Conservation (phyloP, 179 eudicot genomes). For the Beta lomatogona region DNA sequence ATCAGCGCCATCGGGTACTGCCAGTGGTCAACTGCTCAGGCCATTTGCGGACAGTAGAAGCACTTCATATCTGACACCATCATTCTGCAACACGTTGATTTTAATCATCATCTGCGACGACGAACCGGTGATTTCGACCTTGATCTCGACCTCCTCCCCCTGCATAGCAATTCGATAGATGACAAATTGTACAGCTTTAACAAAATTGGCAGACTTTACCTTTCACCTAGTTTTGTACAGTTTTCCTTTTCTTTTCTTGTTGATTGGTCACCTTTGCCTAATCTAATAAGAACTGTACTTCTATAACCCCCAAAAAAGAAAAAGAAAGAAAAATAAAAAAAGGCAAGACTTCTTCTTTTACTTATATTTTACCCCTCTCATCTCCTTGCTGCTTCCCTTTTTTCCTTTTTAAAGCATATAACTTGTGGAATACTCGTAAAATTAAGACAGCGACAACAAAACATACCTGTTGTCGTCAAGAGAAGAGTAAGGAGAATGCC, state of each 20-base stretch:
- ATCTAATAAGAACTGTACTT: not conserved
- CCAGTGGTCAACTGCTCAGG: not conserved
- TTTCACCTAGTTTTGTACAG: not conserved
- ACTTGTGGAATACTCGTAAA: constrained; percentile 14
- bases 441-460: constrained; percentile 20
- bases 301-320: not conserved
- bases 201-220: not conserved
- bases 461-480: constrained; percentile 73
- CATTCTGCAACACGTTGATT: not conserved
- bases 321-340: not conserved
- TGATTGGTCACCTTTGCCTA: not conserved
- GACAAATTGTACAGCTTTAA: not conserved
- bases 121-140: constrained; percentile 83
- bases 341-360: not conserved
- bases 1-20: not conserved
- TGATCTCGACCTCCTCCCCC: constrained; percentile 57
- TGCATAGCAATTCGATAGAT: constrained; percentile 30
- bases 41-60: not conserved
- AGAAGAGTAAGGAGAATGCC: constrained; percentile 95
- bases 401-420: not conserved
- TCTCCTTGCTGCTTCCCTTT: not conserved
- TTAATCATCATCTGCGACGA: constrained; percentile 38
- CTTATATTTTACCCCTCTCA: not conserved
- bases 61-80: not conserved
- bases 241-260: too few relatives aligned